Base-by-base conservation (phyloP, 257 asterid genomes). In the Solanum sejunctum region DNA sequence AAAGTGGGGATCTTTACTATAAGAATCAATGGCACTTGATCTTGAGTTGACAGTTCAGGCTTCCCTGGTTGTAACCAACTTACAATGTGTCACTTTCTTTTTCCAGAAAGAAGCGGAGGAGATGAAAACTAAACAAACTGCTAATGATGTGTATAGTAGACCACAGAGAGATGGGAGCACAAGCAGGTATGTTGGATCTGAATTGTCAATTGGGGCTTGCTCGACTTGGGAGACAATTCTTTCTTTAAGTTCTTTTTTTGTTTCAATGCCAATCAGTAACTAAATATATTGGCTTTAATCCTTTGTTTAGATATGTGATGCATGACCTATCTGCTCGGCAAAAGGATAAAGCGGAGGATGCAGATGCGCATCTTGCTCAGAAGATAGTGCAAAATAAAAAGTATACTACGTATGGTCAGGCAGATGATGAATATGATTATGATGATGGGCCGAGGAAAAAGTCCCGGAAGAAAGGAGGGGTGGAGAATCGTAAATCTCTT, bases 391-490 rank as follows among this genome's bases (percentile, higher is more conserved):
- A 90, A 26, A 94, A 94, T 86, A 91, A 93, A 83, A 88, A 91
- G 66, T 96, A 87, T 85, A 92, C 86, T 83, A 71, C 84, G 75
- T 87, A 97, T 75, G 86, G 89, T 85, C 97, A 90, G 89, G 97
- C 97, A 28, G 98, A 97, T 88, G 98, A 95, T 84, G 99, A 97
- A 89, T 95, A 97, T 85, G 99, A 96, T 85, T 93, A 93, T 85
- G 99, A 97, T 56, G 97, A 88, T 43, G 94, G 93, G 71, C 97
- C 98, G 78, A 92, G 89, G 88, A 93, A 83, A 83, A 97, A 93
- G 88, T 23, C 81, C 70, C 89, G 93, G 71, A 92, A 92, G 92
- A 93, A 89, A 91, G 93, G 88, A 84, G 92, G 91, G 83, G 86
- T 83, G 81, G 69, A 81, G 75, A 89, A 87, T 86, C 83, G 45